Base-by-base conservation (phyloP, 305 asterid species). In the Rubia balearica region DNA sequence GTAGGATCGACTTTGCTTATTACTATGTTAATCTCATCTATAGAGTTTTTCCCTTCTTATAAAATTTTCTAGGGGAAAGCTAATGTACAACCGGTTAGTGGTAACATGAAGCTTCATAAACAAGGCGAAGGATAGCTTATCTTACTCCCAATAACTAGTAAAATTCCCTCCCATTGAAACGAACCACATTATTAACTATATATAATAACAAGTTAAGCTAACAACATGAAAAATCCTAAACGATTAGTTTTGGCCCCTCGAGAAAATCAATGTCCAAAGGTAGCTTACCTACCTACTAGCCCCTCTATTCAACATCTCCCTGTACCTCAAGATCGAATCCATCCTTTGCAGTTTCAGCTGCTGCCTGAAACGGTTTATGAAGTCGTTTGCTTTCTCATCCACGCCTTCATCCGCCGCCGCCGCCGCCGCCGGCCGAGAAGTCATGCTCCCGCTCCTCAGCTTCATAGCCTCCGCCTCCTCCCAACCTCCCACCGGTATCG, bases 331-430 rank as follows among this genome's bases (percentile, higher is more conserved):
- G 60, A 84, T 67, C 17, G 93, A 89, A 42, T 89, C 79, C 64
- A 84, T 8, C 75, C 93, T 81, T 73, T 87, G 93, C 70, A 89
- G 30, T 74, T 84, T 87, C 81, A 87, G 72, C 79, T 89, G 88
- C 71, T 84, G 83, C 82, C 81, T 72, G 45, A 89, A 89, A 57
- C 73, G 82, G 71, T 76, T 83, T 16, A 87, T 89, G 49, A 89
- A 89, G 41, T 84, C 90, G 53, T 85, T 89, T 0, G 96, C 94
- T 62, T 78, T 85, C 65, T 66, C 80, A 57, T 89, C 96, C 46
- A 85, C 92, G 17, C 73, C 88, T 16, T 77, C 91, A 36, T 86
- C 92, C 0, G 63, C 83, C 17, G 27, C 27, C 16, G 3, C 11
- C 53, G 24, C 7, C 76, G 71, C 33, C 76, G 65, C 53, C 64